Evolutionary conservation across 805 yeast species (phyloP).

Genomic region (Saturnispora diversa): DNA sequence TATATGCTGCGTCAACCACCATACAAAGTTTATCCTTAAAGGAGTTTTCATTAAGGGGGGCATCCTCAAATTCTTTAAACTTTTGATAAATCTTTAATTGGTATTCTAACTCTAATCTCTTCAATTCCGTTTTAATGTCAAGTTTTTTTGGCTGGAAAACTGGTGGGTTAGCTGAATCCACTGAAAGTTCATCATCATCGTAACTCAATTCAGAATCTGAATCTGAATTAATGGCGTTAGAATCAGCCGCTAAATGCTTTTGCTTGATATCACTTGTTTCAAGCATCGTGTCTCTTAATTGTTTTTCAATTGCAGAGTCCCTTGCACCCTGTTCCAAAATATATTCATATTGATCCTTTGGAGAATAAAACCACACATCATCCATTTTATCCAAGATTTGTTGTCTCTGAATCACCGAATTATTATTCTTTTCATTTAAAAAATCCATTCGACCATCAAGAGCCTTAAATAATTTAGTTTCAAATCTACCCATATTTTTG

Average conservation of each 20-base stretch:
- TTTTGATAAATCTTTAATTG: conserved; percentile 24
- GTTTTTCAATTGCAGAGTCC: conserved; percentile 11
- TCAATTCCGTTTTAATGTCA: conserved; percentile 17
- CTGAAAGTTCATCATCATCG: conserved; percentile 17
- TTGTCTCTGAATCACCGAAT: conserved; percentile 13
- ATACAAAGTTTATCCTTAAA: conserved; percentile 26
- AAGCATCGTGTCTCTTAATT: conserved; percentile 10
- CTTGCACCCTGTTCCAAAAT: conserved; percentile 14
- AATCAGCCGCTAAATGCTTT: conserved; percentile 10
- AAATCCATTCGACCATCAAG: conserved; percentile 21
- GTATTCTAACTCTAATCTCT: conserved; percentile 20
- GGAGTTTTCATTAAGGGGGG: conserved; percentile 22
- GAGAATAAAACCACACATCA: conserved; percentile 21
- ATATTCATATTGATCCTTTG: conserved; percentile 22
- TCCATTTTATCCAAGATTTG: conserved; percentile 19
- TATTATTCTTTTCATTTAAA: conserved; percentile 10
- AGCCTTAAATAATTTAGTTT: conserved; percentile 33
- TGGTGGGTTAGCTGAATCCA: conserved; percentile 16
- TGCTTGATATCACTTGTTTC: conserved; percentile 2
- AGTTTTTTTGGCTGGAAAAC: conserved; percentile 8
- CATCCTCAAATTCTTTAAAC: conserved; percentile 17
- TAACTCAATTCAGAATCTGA: neutral
- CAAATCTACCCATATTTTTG: conserved; percentile 46
- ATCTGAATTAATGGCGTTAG: conserved; percentile 7
- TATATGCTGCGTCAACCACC: conserved; percentile 28